Evolutionary conservation across 2,329 filamentous ascomycete species (phyloP).

Genomic region (Zymoseptoria crescenta): DNA sequence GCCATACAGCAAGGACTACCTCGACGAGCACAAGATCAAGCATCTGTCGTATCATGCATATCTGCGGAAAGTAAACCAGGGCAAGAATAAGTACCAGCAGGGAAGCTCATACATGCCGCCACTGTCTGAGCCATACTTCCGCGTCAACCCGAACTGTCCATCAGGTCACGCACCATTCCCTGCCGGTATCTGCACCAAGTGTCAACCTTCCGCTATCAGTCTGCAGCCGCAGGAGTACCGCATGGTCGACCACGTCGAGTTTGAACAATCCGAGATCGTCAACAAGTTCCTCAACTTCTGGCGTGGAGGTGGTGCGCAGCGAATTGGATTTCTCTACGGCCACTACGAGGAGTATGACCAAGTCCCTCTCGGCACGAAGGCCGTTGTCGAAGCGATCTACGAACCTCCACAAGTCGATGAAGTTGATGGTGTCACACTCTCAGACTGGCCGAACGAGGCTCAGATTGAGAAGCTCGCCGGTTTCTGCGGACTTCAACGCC

Average conservation of each 20-base stretch:
- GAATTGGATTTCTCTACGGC: constrained; percentile 85
- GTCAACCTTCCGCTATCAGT: constrained; percentile 93
- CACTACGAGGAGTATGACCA: constrained; percentile 84
- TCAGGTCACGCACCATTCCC: constrained; percentile 91
- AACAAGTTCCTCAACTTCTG: constrained; percentile 89
- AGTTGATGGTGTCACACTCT: constrained; percentile 75
- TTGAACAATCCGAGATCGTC: constrained; percentile 74
- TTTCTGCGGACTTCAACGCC: constrained; percentile 75
- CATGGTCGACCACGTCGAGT: constrained; percentile 98
- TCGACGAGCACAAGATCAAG: constrained; percentile 96
- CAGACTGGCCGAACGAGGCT: constrained; percentile 76
- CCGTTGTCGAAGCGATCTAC: constrained; percentile 93
- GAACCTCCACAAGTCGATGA: constrained; percentile 90
- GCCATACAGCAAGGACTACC: constrained; percentile 81
- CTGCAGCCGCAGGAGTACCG: constrained; percentile 88
- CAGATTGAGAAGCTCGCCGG: constrained; percentile 73
- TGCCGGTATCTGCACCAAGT: constrained; percentile 95
- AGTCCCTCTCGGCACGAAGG: constrained; percentile 89
- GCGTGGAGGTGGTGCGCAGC: constrained; percentile 75
- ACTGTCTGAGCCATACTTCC: constrained; percentile 83
- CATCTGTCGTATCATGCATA: constrained; percentile 95
- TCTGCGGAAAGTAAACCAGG: constrained; percentile 87
- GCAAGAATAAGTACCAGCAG: constrained; percentile 91
- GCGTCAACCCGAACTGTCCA: constrained; percentile 81
- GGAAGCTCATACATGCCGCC: constrained; percentile 95